Percentiles rank a stretch among this genome's conserved stretches.
Conservation (phyloP, 768 basidiomycete species). For the Pisolithus marmoratus region DNA sequence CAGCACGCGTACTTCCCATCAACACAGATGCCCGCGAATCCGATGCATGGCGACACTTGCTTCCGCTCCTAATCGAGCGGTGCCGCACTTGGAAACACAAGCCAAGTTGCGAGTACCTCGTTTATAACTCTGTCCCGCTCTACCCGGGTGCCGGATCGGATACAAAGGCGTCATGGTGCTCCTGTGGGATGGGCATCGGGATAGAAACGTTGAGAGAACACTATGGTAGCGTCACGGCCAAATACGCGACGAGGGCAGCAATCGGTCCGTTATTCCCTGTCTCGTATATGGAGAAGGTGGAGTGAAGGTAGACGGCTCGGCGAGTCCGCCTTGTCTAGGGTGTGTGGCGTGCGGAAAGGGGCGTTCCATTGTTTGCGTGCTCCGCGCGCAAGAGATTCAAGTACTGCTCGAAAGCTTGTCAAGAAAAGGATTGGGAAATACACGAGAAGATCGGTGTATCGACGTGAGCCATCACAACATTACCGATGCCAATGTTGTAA, state of each 20-base stretch:
- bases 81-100: conserved; percentile 45
- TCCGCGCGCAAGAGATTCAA: conserved; percentile 31
- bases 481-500: no score
- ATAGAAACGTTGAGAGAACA: conserved; percentile 30
- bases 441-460: conserved; percentile 34
- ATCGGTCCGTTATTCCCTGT: conserved; percentile 50
- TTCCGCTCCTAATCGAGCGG: conserved; percentile 44
- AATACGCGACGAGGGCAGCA: conserved; percentile 42
- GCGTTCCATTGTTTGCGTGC: conserved; percentile 25
- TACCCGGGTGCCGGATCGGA: conserved; percentile 18
- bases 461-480: no score
- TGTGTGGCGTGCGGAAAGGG: conserved; percentile 20
- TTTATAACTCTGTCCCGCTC: conserved; percentile 29
- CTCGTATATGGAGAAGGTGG: conserved; percentile 41
- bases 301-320: background rate
- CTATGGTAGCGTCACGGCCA: conserved; percentile 37
- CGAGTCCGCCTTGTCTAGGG: background rate
- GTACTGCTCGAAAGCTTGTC: conserved; percentile 43
- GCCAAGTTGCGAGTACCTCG: conserved; percentile 38
- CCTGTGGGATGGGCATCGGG: conserved; percentile 48
- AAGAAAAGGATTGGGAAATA: conserved; percentile 41
- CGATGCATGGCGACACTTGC: conserved; percentile 40
- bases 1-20: conserved; percentile 12
- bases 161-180: conserved; percentile 39
- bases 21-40: conserved; percentile 7